Conservation (phyloP, 352 stramenopile species). For the Phytophthora cryptogea region DNA sequence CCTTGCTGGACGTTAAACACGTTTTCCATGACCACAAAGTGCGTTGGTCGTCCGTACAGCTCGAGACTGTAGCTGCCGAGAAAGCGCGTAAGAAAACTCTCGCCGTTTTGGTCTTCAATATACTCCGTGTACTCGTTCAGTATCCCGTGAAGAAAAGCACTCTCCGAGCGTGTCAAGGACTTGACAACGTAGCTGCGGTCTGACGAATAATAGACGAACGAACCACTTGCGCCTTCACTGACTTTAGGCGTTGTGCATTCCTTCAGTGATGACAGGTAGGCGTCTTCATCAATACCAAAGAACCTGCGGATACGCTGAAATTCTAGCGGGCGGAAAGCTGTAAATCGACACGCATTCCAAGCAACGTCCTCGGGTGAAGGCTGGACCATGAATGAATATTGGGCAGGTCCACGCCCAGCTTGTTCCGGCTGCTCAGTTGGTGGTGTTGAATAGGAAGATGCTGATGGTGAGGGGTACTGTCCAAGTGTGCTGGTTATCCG, state of each 20-base stretch:
- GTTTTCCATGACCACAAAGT: conserved; percentile 92
- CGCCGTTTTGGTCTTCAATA: conserved; percentile 48
- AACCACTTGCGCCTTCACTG: conserved; percentile 75
- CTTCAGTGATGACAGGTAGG: conserved; percentile 60
- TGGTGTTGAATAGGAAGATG: conserved; percentile 5
- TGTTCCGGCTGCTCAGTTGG: conserved; percentile 5
- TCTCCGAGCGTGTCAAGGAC: conserved; percentile 64
- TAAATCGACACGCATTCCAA: conserved; percentile 67
- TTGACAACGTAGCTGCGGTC: conserved; percentile 87
- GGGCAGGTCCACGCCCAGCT: conserved; percentile 18
- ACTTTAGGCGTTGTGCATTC: conserved; percentile 77
- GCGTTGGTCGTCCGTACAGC: conserved; percentile 70
- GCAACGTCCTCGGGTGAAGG: conserved; percentile 38
- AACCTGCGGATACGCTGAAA: conserved; percentile 60
- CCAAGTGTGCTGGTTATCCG: conserved; percentile 34
- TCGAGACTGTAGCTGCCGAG: conserved; percentile 82
- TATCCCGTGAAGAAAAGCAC: conserved; percentile 66
- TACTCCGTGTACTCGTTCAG: conserved; percentile 69
- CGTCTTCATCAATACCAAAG: conserved; percentile 60
- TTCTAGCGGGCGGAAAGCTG: conserved; percentile 51
- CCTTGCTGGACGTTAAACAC: conserved; percentile 84
- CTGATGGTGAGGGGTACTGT: conserved; percentile 15
- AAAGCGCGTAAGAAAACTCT: conserved; percentile 82
- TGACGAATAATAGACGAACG: conserved; percentile 85
- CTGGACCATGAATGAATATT: conserved; percentile 53